Conservation (phyloP, 2,329 filamentous ascomycete genomes). For the Hortaea werneckii region DNA sequence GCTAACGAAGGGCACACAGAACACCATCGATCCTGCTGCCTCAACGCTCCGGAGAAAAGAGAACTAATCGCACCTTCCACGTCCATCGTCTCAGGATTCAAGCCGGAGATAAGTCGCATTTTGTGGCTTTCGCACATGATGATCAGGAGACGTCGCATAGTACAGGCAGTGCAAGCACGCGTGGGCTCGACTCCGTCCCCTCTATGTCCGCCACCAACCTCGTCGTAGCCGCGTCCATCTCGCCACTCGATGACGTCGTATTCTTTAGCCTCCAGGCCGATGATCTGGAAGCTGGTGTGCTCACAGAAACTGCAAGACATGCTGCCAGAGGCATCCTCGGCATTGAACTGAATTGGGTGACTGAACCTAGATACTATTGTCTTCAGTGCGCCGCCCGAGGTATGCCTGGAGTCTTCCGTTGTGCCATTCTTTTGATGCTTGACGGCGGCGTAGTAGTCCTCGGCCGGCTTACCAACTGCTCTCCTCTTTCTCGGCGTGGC, state of each 20-base stretch:
- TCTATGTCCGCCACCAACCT: slow-evolving; percentile 26
- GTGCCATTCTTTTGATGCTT: background rate
- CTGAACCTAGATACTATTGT: slow-evolving; percentile 29
- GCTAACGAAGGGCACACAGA: slow-evolving; percentile 32
- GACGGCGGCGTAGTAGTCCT: background rate
- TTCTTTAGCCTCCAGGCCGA: slow-evolving; percentile 22
- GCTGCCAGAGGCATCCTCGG: slow-evolving; percentile 10
- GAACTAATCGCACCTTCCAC: slow-evolving; percentile 17
- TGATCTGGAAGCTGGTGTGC: slow-evolving; percentile 26
- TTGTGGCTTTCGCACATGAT: slow-evolving; percentile 26
- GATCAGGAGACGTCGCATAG: slow-evolving; percentile 25
- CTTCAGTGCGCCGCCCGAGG: background rate
- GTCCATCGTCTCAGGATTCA: slow-evolving; percentile 10
- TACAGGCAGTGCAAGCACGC: slow-evolving; percentile 31
- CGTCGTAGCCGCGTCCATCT: slow-evolving; percentile 22
- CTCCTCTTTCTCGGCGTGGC: background rate
- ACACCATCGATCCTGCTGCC: slow-evolving; percentile 27
- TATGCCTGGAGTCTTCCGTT: background rate
- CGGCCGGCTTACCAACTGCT: background rate
- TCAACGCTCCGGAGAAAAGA: slow-evolving; percentile 7
- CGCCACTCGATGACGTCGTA: slow-evolving; percentile 24
- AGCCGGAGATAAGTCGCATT: slow-evolving; percentile 18
- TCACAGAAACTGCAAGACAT: slow-evolving; percentile 33
- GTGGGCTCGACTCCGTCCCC: slow-evolving; percentile 21
- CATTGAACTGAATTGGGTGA: slow-evolving; percentile 32